phyloP scores from a whole-genome alignment of 2,329 filamentous ascomycete genomes.

The Thielaviopsis ethacetica region DNA sequence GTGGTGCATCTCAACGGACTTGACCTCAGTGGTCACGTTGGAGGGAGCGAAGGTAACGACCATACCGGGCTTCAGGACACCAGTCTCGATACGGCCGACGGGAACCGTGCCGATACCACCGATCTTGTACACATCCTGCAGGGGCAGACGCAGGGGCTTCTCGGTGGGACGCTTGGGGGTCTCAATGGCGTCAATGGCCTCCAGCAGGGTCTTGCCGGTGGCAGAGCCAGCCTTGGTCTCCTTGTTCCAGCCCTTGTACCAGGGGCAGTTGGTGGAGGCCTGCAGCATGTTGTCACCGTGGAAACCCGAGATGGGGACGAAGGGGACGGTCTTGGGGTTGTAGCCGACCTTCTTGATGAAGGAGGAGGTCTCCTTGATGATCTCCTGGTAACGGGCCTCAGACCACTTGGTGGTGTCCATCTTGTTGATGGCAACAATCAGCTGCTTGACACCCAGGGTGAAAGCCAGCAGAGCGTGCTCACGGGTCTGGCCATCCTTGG shows the following conservation, averaged over 20 bases:
- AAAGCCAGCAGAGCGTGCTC: conserved; percentile 99
- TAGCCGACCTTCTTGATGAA: conserved; percentile 99
- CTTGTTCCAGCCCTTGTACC: conserved; percentile 99
- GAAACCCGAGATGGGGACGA: conserved; percentile 99
- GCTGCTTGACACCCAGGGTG: conserved; percentile 99
- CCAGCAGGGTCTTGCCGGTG: conserved; percentile 92
- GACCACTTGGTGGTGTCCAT: conserved; percentile 99
- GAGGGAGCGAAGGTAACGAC: conserved; percentile 96
- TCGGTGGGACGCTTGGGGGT: conserved; percentile 82
- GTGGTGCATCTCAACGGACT: conserved; percentile 99
- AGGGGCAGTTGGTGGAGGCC: conserved; percentile 80
- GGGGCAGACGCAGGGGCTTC: conserved; percentile 99
- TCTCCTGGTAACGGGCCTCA: conserved; percentile 91
- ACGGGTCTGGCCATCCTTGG: conserved; percentile 99
- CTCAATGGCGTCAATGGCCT: conserved; percentile 96
- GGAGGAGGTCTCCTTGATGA: conserved; percentile 99
- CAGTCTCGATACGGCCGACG: conserved; percentile 99
- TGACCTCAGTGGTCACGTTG: conserved; percentile 99
- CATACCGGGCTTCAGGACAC: conserved; percentile 80
- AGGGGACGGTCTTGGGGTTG: conserved; percentile 97
- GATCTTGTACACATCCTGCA: conserved; percentile 99
- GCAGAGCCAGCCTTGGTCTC: conserved; percentile 66
- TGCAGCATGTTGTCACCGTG: conserved; percentile 99
- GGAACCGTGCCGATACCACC: conserved; percentile 99
- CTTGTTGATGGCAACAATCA: conserved; percentile 99